phyloP scores from a whole-genome alignment of 441 rosid genomes.

The Syzygium syzygioides region DNA sequence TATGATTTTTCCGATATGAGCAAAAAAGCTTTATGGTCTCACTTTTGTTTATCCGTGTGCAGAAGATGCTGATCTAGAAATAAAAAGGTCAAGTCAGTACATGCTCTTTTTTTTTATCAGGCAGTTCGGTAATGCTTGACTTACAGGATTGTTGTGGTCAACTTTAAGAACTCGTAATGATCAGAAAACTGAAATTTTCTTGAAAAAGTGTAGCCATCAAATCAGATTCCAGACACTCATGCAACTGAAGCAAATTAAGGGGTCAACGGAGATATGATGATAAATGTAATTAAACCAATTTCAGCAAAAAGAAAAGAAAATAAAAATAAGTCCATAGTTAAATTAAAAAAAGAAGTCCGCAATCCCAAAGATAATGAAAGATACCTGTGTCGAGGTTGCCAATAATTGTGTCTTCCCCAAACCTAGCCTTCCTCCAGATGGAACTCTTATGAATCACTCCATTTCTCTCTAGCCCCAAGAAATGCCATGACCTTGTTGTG shows the following conservation, averaged over 20 bases:
- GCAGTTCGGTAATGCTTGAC: neutral
- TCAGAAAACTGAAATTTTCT: neutral
- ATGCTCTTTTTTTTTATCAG: too few species aligned
- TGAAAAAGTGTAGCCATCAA: neutral
- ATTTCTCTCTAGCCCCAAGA: conserved; percentile 31
- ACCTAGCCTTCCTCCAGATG: conserved; percentile 30
- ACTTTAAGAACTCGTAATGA: neutral
- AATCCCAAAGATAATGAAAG: neutral
- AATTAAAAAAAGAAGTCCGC: neutral
- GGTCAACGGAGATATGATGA: neutral
- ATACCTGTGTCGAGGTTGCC: conserved; percentile 43
- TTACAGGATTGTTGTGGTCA: neutral
- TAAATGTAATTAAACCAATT: neutral
- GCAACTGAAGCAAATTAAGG: neutral
- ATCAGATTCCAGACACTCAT: neutral
- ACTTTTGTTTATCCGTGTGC: neutral
- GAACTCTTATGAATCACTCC: conserved; percentile 24
- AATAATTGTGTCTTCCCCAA: conserved; percentile 37
- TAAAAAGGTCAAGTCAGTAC: neutral
- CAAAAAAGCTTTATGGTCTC: neutral
- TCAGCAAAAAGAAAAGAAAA: neutral
- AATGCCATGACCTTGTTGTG: conserved; percentile 48
- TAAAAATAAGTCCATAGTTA: neutral
- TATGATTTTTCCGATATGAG: neutral
- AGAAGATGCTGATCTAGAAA: neutral